Conservation (phyloP, 2,329 filamentous ascomycete genomes). For the Parastagonospora nodorum region DNA sequence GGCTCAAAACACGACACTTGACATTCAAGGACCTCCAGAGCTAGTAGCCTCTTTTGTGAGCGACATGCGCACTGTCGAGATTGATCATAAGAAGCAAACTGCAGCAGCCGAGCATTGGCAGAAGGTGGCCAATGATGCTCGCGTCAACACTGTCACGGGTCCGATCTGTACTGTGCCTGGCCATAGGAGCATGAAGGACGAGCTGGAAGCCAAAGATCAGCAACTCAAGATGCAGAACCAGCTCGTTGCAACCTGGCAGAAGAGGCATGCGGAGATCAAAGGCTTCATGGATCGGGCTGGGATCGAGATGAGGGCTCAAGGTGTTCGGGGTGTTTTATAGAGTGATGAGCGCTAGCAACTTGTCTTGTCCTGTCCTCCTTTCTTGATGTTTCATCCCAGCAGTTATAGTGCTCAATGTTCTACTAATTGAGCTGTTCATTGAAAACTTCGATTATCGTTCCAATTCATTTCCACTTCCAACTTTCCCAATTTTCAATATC, state of each 20-base stretch:
- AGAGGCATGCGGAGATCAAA: not conserved
- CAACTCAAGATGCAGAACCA: constrained; percentile 8
- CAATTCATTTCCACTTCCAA: no score
- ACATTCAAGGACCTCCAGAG: constrained; percentile 15
- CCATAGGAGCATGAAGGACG: constrained; percentile 11
- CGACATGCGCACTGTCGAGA: constrained; percentile 5
- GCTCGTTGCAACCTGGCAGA: constrained; percentile 1
- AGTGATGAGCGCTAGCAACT: no score
- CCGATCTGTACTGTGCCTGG: not conserved
- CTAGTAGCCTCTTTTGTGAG: constrained; percentile 6
- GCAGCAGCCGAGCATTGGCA: constrained; percentile 1
- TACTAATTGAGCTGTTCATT: no score
- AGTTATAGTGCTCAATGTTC: no score
- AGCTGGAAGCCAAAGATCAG: constrained; percentile 13
- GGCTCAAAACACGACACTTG: constrained; percentile 4
- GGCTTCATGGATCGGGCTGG: not conserved
- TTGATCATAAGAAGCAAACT: constrained; percentile 3
- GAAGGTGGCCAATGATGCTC: not conserved
- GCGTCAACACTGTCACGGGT: not conserved
- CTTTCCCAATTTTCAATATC: not conserved
- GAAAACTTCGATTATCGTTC: no score
- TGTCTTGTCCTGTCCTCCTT: no score
- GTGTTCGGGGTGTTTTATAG: not conserved
- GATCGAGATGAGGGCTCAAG: not conserved
- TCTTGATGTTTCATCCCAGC: no score